These are phyloP conservation scores for Fragaria nilgerrensis DNA, from an alignment of 306 rosid species.

Conservation along the genomic window DNA sequence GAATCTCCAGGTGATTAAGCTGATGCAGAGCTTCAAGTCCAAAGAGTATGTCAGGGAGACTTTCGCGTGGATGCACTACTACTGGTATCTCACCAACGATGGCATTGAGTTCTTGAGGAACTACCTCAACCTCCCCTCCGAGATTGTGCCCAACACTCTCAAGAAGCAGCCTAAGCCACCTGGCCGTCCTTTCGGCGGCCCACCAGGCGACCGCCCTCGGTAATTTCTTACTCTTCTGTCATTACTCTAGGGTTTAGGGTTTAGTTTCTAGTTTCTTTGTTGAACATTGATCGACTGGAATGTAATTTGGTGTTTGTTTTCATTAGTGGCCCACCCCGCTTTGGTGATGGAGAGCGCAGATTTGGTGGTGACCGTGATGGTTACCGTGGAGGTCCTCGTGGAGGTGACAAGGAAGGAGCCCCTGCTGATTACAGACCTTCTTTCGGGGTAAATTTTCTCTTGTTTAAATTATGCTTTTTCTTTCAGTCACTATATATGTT, in stretches of 20 bases:
- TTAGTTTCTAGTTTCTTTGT: neutral
- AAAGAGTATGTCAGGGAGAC: constrained; percentile 86
- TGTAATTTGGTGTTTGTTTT: neutral
- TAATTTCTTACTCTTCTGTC: neutral
- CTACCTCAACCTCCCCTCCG: constrained; percentile 88
- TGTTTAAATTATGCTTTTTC: neutral
- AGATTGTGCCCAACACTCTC: constrained; percentile 85
- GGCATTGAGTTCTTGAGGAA: constrained; percentile 87
- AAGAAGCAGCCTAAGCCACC: constrained; percentile 76
- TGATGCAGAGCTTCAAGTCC: constrained; percentile 93
- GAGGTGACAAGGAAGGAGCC: constrained; percentile 44
- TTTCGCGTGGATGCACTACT: constrained; percentile 92
- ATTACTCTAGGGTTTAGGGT: neutral
- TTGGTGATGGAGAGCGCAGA: constrained; percentile 45
- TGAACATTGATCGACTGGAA: neutral
- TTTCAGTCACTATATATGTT: too few relatives aligned
- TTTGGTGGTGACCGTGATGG: constrained; percentile 51
- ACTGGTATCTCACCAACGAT: constrained; percentile 86
- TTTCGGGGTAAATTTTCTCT: constrained; percentile 36
- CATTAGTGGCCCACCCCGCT: constrained; percentile 48
- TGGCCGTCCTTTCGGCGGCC: constrained; percentile 71
- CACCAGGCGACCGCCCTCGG: constrained; percentile 86
- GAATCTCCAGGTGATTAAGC: constrained; percentile 84
- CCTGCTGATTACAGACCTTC: constrained; percentile 53
- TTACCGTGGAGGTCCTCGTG: constrained; percentile 50